Evolutionary conservation across 352 stramenopile genomes (phyloP).

Genomic region (Pythium brachiatum): DNA sequence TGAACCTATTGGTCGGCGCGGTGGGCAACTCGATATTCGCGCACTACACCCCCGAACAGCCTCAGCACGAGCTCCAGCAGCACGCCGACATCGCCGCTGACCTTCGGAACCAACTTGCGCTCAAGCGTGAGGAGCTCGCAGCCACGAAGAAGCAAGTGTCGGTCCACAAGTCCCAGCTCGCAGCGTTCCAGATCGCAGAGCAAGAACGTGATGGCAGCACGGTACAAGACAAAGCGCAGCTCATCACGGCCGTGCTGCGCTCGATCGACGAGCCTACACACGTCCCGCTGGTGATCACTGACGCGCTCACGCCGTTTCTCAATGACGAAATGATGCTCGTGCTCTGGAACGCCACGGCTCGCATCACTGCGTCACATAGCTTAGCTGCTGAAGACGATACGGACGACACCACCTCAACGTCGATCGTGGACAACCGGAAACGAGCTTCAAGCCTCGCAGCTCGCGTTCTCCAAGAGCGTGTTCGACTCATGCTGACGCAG

Average conservation of each 20-base stretch:
- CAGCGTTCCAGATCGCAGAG: slow-evolving; percentile 4
- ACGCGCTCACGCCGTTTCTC: slow-evolving; percentile 50
- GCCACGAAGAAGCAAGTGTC: slow-evolving; percentile 2
- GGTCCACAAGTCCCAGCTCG: not conserved
- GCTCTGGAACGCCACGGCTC: slow-evolving; percentile 63
- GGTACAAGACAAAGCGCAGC: slow-evolving; percentile 1
- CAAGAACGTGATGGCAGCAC: not conserved
- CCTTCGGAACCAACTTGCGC: slow-evolving; percentile 22
- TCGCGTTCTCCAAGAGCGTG: slow-evolving; percentile 60
- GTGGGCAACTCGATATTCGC: slow-evolving; percentile 65
- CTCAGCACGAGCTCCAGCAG: slow-evolving; percentile 36
- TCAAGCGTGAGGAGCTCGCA: slow-evolving; percentile 4
- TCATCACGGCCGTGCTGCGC: slow-evolving; percentile 25
- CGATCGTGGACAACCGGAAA: slow-evolving; percentile 21
- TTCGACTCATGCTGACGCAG: slow-evolving; percentile 45
- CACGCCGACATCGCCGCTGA: slow-evolving; percentile 40
- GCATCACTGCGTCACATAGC: slow-evolving; percentile 15
- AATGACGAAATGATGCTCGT: slow-evolving; percentile 54
- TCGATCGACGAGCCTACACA: slow-evolving; percentile 34
- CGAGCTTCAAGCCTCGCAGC: slow-evolving; percentile 40
- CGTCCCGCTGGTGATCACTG: slow-evolving; percentile 26
- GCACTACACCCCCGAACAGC: slow-evolving; percentile 39
- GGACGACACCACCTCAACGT: not conserved
- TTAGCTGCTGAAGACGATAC: slow-evolving; percentile 16
- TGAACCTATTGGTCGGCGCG: slow-evolving; percentile 44